These are phyloP conservation scores for Calonectria hongkongensis DNA, from an alignment of 2,329 filamentous ascomycete species.

Conservation along the genomic window DNA sequence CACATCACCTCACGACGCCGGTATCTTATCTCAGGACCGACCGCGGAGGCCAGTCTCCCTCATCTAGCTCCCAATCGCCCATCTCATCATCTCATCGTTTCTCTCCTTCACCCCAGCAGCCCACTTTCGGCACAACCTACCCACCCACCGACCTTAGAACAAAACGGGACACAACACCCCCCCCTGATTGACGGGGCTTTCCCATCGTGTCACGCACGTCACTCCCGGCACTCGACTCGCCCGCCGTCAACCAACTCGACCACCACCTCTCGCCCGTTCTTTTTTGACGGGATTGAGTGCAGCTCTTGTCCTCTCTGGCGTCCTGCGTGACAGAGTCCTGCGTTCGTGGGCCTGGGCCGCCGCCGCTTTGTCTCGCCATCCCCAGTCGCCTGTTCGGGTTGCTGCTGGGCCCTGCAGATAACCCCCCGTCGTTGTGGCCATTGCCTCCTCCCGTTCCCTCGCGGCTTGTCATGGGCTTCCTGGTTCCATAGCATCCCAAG, in stretches of 20 bases:
- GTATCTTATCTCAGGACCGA: conserved; percentile 20
- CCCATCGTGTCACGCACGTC: conserved; percentile 41
- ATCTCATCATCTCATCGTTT: conserved; percentile 19
- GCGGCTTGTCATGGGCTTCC: conserved; percentile 31
- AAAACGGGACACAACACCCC: conserved; percentile 38
- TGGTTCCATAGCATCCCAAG: conserved; percentile 40
- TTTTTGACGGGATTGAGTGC: conserved; percentile 14
- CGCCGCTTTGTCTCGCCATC: conserved; percentile 2
- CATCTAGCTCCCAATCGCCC: conserved; percentile 25
- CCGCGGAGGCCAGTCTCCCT: conserved; percentile 14
- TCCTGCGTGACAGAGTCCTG: conserved; percentile 33
- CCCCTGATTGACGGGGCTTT: conserved; percentile 29
- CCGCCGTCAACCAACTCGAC: conserved; percentile 31
- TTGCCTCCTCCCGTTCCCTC: conserved; percentile 27
- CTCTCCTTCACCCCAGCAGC: conserved; percentile 26
- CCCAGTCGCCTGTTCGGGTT: conserved; percentile 1
- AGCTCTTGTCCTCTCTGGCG: conserved; percentile 20
- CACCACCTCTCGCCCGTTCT: conserved; percentile 14
- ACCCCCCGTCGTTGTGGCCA: conserved; percentile 20
- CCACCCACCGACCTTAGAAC: conserved; percentile 33
- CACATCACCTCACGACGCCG: conserved; percentile 26
- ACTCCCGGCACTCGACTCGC: conserved; percentile 41
- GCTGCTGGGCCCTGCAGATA: conserved; percentile 13
- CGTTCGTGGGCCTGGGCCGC: conserved; percentile 15
- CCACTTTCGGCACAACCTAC: conserved; percentile 37